A percentile compares a stretch with the other conserved stretches of the same genome.
phyloP scores from a whole-genome alignment of 2,329 filamentous ascomycete genomes.

The Arachnopeziza araneosa region DNA sequence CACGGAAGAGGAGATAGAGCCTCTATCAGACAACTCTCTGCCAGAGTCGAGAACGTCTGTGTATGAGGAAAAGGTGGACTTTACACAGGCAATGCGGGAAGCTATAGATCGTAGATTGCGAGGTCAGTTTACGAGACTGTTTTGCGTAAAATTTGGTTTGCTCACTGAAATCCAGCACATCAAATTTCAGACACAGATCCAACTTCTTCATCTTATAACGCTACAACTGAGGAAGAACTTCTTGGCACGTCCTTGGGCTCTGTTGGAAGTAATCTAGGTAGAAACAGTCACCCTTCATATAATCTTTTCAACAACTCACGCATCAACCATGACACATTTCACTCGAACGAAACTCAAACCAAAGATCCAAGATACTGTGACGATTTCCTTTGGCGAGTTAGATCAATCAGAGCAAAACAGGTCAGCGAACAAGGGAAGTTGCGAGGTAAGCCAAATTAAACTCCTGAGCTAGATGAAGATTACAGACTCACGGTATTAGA shows the following conservation, averaged over 20 bases:
- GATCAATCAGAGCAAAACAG: not conserved
- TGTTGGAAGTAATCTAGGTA: not conserved
- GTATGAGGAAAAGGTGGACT: too few relatives aligned
- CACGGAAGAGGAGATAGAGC: too few relatives aligned
- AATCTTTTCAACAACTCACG: too few relatives aligned
- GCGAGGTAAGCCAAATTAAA: not conserved
- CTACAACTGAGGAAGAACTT: not conserved
- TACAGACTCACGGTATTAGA: not conserved
- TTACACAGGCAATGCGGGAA: not conserved
- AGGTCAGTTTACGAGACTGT: not conserved
- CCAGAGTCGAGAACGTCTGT: too few relatives aligned
- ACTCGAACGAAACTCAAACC: too few relatives aligned
- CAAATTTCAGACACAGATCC: not conserved
- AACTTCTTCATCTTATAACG: not conserved
- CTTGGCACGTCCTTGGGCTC: not conserved
- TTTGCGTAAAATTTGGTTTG: not conserved
- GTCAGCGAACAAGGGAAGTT: not conserved
- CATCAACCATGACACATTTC: too few relatives aligned
- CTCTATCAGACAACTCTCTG: too few relatives aligned
- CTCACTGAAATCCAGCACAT: not conserved
- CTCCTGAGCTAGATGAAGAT: not conserved
- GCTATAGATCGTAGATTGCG: not conserved
- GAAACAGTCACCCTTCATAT: not conserved
- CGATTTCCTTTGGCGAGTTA: not conserved
- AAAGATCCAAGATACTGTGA: not conserved